phyloP scores from a whole-genome alignment of 805 yeast species.

The Candida patagonica region DNA sequence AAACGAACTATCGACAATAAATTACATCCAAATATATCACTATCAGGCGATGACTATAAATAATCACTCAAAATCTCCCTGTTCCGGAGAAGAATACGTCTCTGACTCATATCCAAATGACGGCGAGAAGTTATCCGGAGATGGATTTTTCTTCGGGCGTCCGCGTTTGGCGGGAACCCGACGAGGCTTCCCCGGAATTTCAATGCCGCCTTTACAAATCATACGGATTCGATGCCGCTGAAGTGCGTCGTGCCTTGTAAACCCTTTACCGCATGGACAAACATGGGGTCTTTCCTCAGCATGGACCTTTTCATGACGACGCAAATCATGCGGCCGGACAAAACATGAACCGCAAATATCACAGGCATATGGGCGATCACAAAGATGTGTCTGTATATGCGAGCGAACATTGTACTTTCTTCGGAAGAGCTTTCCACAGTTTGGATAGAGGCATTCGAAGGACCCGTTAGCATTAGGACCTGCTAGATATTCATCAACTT shows the following conservation, averaged over 20 bases:
- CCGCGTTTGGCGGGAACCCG: slow-evolving; percentile 30
- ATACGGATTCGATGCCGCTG: slow-evolving; percentile 69
- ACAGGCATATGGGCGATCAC: slow-evolving; percentile 89
- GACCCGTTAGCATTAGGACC: slow-evolving; percentile 69
- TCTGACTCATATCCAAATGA: slow-evolving; percentile 4
- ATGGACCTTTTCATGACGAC: slow-evolving; percentile 85
- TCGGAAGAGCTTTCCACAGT: slow-evolving; percentile 76
- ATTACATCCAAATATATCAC: background rate
- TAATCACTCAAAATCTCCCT: background rate
- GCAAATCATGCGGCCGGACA: slow-evolving; percentile 91
- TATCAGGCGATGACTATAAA: too few species aligned
- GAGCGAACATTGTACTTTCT: slow-evolving; percentile 88
- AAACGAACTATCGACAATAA: background rate
- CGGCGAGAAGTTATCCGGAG: background rate
- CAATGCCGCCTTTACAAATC: slow-evolving; percentile 72
- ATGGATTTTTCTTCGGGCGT: slow-evolving; percentile 26
- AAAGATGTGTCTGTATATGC: slow-evolving; percentile 92
- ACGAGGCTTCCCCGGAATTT: slow-evolving; percentile 23
- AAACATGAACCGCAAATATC: slow-evolving; percentile 67
- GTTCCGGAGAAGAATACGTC: slow-evolving; percentile 1
- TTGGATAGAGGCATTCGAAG: slow-evolving; percentile 64
- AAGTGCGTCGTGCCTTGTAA: slow-evolving; percentile 83
- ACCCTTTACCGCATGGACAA: slow-evolving; percentile 93
- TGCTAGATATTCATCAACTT: slow-evolving; percentile 69
- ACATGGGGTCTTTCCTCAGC: slow-evolving; percentile 52